Percentiles rank a stretch among this genome's conserved stretches.
phyloP scores from a whole-genome alignment of 1,284 basidiomycete species.

The Marasmius fiardii region DNA sequence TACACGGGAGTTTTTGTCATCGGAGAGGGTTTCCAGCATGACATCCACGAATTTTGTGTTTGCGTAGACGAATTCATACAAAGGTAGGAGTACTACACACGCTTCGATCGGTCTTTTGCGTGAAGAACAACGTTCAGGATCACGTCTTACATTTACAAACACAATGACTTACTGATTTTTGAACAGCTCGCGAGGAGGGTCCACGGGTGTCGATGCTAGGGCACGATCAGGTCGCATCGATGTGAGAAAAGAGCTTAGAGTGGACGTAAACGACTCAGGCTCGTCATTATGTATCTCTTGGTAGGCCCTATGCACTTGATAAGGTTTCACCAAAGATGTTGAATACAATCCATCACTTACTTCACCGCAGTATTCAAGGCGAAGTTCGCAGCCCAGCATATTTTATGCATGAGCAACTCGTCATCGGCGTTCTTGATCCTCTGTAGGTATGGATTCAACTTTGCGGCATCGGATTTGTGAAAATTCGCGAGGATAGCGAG shows the following conservation, averaged over 20 bases:
- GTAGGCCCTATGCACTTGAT: conserved; percentile 41
- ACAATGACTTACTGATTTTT: conserved; percentile 45
- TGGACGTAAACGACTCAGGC: conserved; percentile 41
- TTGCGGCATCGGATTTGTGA: conserved; percentile 65
- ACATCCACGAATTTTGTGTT: conserved; percentile 46
- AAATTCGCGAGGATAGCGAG: conserved; percentile 61
- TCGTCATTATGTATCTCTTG: conserved; percentile 51
- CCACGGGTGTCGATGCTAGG: conserved; percentile 40
- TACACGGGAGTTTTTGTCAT: conserved; percentile 17
- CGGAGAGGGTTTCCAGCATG: conserved; percentile 34
- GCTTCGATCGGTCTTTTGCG: conserved; percentile 55
- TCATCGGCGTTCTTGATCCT: conserved; percentile 46
- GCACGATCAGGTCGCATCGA: conserved; percentile 52
- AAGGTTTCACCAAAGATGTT: neutral
- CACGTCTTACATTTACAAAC: neutral
- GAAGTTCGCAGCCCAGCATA: conserved; percentile 53
- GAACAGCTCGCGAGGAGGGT: conserved; percentile 50
- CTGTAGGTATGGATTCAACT: conserved; percentile 59
- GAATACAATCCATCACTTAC: conserved; percentile 30
- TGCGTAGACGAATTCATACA: conserved; percentile 54
- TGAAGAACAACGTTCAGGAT: neutral
- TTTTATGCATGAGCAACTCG: conserved; percentile 46
- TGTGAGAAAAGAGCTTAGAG: conserved; percentile 46
- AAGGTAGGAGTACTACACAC: conserved; percentile 50
- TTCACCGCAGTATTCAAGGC: conserved; percentile 47